These are phyloP conservation scores for Smallanthus sonchifolius DNA, from an alignment of 129 eudicot species.

Conservation along the genomic window DNA sequence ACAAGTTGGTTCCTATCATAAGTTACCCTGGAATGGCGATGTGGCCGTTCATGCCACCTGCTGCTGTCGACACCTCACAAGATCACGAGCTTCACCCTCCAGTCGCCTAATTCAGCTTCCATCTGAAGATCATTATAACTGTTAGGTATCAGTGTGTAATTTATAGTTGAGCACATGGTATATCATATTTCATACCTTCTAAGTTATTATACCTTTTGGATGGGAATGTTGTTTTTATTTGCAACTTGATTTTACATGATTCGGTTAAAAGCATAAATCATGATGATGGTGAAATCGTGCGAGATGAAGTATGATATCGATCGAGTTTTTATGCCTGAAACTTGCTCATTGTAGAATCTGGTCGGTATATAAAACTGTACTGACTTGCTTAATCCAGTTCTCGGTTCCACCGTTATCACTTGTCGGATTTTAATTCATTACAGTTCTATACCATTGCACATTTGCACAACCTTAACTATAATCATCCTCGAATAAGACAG, in stretches of 20 bases:
- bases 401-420: not conserved
- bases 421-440: no score
- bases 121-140: not conserved
- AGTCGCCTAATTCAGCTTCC: constrained; percentile 57
- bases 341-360: not conserved
- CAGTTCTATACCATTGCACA: not conserved
- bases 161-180: constrained; percentile 14
- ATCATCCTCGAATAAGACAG: not conserved
- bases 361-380: not conserved
- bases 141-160: constrained; percentile 19
- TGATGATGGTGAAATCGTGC: not conserved
- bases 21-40: constrained; percentile 87
- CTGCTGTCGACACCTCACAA: constrained; percentile 79
- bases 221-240: not conserved
- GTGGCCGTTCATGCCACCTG: constrained; percentile 98
- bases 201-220: constrained; percentile 7
- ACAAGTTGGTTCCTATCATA: constrained; percentile 61
- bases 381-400: not conserved
- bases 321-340: not conserved
- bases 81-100: constrained; percentile 89
- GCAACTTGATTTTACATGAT: not conserved
- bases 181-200: constrained; percentile 3
- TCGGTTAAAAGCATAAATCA: not conserved
- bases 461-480: not conserved
- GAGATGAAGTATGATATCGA: not conserved